Evolutionary conservation across 2,329 filamentous ascomycete species (phyloP).

Genomic region (Aphanoascus verrucosus): DNA sequence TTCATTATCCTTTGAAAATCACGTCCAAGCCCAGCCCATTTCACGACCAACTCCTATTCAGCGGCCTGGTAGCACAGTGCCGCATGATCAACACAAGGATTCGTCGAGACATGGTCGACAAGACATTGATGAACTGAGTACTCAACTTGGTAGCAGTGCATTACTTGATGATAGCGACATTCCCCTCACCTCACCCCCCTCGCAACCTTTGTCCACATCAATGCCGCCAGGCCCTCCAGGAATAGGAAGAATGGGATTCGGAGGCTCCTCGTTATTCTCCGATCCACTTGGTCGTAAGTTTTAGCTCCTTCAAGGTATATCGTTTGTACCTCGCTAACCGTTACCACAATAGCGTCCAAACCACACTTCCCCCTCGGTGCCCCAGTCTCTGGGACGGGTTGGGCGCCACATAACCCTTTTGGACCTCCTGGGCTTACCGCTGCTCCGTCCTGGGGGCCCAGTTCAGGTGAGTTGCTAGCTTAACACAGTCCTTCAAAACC

Average conservation of each 20-base stretch:
- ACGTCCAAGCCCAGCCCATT: slow-evolving; percentile 58
- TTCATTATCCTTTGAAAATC: slow-evolving; percentile 54
- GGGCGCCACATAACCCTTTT: slow-evolving; percentile 31
- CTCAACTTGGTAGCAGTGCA: slow-evolving; percentile 82
- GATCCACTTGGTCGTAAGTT: slow-evolving; percentile 35
- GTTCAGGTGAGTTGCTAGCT: slow-evolving; percentile 26
- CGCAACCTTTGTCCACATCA: slow-evolving; percentile 31
- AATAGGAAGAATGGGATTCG: slow-evolving; percentile 34
- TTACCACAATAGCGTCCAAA: slow-evolving; percentile 23
- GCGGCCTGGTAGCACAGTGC: slow-evolving; percentile 62
- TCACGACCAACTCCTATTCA: slow-evolving; percentile 78
- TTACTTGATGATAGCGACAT: slow-evolving; percentile 66
- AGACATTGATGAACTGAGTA: slow-evolving; percentile 60
- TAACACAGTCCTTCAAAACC: not conserved
- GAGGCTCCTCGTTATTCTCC: slow-evolving; percentile 33
- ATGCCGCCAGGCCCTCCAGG: slow-evolving; percentile 40
- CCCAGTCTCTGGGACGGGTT: slow-evolving; percentile 25
- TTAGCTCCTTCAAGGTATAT: not conserved
- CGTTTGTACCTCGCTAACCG: not conserved
- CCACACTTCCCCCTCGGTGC: slow-evolving; percentile 25
- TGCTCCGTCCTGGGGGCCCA: slow-evolving; percentile 30
- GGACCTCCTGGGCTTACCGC: slow-evolving; percentile 29
- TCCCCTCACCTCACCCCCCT: slow-evolving; percentile 44
- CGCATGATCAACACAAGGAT: slow-evolving; percentile 38
- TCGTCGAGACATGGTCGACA: slow-evolving; percentile 36